Evolutionary conservation across 805 yeast species (phyloP).

Genomic region (Cephaloascus fragrans): DNA sequence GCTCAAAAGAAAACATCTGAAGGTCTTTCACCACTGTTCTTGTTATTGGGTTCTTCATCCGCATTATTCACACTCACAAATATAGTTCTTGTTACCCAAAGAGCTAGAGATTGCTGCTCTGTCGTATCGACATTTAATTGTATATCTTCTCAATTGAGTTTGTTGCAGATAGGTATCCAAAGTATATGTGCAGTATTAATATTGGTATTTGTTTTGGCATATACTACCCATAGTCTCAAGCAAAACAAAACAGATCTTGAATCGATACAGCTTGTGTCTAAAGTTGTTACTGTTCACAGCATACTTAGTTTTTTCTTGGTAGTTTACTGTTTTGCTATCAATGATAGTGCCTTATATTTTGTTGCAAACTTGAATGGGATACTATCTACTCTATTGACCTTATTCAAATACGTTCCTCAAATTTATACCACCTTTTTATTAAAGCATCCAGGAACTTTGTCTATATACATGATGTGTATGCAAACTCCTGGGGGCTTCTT

Average conservation of each 20-base stretch:
- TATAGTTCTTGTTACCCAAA: slow-evolving; percentile 48
- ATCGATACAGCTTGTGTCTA: slow-evolving; percentile 29
- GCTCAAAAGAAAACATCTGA: slow-evolving; percentile 52
- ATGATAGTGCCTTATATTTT: slow-evolving; percentile 13
- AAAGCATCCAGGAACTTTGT: slow-evolving; percentile 72
- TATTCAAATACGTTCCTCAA: slow-evolving; percentile 75
- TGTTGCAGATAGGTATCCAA: slow-evolving; percentile 59
- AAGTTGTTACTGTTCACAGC: slow-evolving; percentile 26
- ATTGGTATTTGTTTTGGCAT: slow-evolving; percentile 40
- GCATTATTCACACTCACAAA: slow-evolving; percentile 63
- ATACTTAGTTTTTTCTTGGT: slow-evolving; percentile 22
- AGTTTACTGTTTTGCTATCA: slow-evolving; percentile 18
- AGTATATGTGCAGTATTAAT: slow-evolving; percentile 49
- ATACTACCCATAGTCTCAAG: slow-evolving; percentile 34
- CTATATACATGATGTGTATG: slow-evolving; percentile 71
- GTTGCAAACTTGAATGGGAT: slow-evolving; percentile 58
- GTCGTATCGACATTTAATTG: slow-evolving; percentile 46
- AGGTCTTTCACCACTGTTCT: slow-evolving; percentile 67
- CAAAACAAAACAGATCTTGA: slow-evolving; percentile 36
- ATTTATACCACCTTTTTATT: slow-evolving; percentile 56
- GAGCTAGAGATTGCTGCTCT: slow-evolving; percentile 55
- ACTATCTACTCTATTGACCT: slow-evolving; percentile 51
- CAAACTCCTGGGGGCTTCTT: slow-evolving; percentile 87
- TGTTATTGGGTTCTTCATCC: slow-evolving; percentile 61
- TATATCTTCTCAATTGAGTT: slow-evolving; percentile 52